Percentiles rank a stretch among this genome's conserved stretches.
Evolutionary conservation across 257 asterid genomes (phyloP).

Genomic region (Misopates orontium): DNA sequence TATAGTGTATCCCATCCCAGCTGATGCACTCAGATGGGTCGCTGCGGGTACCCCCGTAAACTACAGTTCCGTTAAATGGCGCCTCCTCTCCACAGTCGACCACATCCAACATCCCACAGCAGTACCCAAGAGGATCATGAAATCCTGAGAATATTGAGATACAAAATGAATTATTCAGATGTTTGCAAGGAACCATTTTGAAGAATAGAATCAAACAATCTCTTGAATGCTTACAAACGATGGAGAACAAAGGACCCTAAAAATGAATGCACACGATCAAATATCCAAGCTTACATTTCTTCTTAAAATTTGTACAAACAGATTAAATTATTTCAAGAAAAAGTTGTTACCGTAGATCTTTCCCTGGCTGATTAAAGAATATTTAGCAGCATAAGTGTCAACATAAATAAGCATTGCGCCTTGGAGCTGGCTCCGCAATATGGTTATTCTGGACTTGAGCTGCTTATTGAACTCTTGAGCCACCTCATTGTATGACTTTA

Average conservation of each 20-base stretch:
- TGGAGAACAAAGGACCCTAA: no score
- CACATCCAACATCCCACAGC: conserved; percentile 24
- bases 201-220: no score
- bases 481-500: conserved; percentile 21
- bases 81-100: conserved; percentile 21
- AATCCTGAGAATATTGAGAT: conserved; percentile 14
- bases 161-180: neutral
- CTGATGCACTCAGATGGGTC: conserved; percentile 29
- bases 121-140: conserved; percentile 18
- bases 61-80: conserved; percentile 20
- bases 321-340: neutral
- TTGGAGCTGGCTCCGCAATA: conserved; percentile 17
- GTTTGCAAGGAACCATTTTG: neutral
- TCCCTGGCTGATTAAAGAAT: conserved; percentile 25
- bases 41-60: conserved; percentile 20
- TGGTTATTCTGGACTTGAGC: conserved; percentile 17
- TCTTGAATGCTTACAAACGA: no score
- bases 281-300: neutral
- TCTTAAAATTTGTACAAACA: no score
- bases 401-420: conserved; percentile 22
- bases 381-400: conserved; percentile 30
- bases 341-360: conserved; percentile 21
- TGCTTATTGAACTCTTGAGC: conserved; percentile 29
- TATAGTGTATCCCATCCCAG: conserved; percentile 38
- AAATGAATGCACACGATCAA: neutral